These are phyloP conservation scores for Casaregolazyma suthepensis DNA, from an alignment of 1,139 yeast genomes.

Conservation along the genomic window DNA sequence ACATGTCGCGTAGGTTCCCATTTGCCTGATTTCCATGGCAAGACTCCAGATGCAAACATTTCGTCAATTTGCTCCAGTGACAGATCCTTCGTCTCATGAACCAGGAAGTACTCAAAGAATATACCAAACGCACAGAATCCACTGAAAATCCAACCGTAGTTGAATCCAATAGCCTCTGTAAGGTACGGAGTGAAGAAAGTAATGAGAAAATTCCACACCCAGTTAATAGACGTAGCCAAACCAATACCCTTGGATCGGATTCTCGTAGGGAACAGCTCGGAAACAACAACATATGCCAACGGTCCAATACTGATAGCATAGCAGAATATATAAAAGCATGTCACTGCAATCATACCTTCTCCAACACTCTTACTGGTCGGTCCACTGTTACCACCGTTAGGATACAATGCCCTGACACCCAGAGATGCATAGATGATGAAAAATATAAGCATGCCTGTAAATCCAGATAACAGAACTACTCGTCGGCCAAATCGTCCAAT, in stretches of 20 bases:
- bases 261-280: conserved; percentile 75
- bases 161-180: conserved; percentile 42
- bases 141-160: conserved; percentile 71
- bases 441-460: conserved; percentile 58
- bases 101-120: conserved; percentile 57
- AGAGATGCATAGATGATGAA: conserved; percentile 62
- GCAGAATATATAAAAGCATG: conserved; percentile 73
- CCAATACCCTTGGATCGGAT: conserved; percentile 77
- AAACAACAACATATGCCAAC: conserved; percentile 67
- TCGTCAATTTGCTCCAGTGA: conserved; percentile 56
- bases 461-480: conserved; percentile 56
- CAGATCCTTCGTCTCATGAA: conserved; percentile 70
- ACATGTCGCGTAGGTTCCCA: conserved; percentile 13
- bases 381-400: conserved; percentile 8
- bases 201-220: conserved; percentile 68
- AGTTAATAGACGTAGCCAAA: conserved; percentile 62
- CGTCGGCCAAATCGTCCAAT: conserved; percentile 73
- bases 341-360: conserved; percentile 56
- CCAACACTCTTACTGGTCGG: conserved; percentile 24
- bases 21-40: conserved; percentile 28
- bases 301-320: conserved; percentile 91
- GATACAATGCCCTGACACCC: conserved; percentile 57
- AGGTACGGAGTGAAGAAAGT: conserved; percentile 48
- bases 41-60: conserved; percentile 33
- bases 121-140: conserved; percentile 56